Evolutionary conservation across 2,329 filamentous ascomycete species (phyloP), one percentile per base, ranked within the genome.

Genomic region (Cercospora sojina): DNA sequence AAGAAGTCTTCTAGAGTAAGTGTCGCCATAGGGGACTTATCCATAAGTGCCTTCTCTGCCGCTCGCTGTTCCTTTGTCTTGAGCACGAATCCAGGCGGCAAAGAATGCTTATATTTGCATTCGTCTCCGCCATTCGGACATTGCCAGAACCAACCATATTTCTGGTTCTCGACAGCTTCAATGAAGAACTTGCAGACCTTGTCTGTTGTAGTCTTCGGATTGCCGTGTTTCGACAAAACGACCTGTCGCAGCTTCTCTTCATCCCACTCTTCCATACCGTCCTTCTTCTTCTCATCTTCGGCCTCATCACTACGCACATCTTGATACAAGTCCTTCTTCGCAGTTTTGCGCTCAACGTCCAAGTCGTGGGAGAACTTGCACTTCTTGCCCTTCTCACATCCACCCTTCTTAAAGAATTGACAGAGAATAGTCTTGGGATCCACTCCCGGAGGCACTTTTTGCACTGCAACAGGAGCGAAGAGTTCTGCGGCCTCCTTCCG

Each of bases 131-230:
- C 93, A 76, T 98, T 98, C 56, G 95, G 95, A 86, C 95, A 99
- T 67, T 88, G 85, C 95, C 95, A 99, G 82, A 99, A 98, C 95
- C 95, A 99, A 69, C 95, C 95, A 76, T 99, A 99, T 81, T 98
- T 99, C 75, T 93, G 91, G 77, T 99, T 95, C 81, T 99, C 95
- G 69, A 99, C 95, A 27, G 95, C 95, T 73, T 93, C 90, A 78
- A 98, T 95, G 79, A 99, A 99, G 84, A 83, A 97, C 81, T 98
- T 99, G 91, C 95, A 99, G 72, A 99, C 95, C 82, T 98, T 99
- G 78, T 99, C 95, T 56, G 95, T 99, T 5, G 91, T 91, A 23
- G 93, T 97, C 78, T 90, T 89, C 67, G 96, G 95, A 80, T 99
- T 99, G 61, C 95, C 95, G 80, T 99, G 96, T 83, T 99, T 99